Evolutionary conservation across 2,329 filamentous ascomycete species (phyloP).

Genomic region (Pestalotiopsis sp.): DNA sequence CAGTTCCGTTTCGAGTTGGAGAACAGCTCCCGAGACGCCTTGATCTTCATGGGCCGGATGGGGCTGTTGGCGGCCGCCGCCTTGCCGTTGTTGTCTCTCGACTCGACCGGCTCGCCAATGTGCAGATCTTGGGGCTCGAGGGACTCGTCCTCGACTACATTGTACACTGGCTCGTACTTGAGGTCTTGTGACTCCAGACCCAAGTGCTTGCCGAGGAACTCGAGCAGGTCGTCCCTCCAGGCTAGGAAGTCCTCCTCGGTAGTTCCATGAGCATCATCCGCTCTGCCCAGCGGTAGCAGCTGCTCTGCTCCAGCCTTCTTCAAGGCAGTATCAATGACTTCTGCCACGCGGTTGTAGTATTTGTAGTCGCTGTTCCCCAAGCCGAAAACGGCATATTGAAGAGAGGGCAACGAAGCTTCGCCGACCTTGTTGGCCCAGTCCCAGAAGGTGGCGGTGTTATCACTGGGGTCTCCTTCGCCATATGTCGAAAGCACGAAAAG

Average conservation of each 20-base stretch:
- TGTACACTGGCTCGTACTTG: conserved; percentile 22
- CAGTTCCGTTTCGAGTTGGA: conserved; percentile 27
- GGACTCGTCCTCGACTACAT: conserved; percentile 21
- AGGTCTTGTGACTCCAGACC: conserved; percentile 12
- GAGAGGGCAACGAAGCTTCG: conserved; percentile 16
- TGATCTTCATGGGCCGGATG: conserved; percentile 20
- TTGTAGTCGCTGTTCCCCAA: conserved; percentile 41
- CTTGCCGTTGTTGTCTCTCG: not conserved
- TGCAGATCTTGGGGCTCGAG: conserved; percentile 20
- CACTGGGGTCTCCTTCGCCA: conserved; percentile 42
- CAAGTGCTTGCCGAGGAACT: conserved; percentile 20
- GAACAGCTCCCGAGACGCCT: conserved; percentile 24
- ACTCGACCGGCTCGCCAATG: conserved; percentile 20
- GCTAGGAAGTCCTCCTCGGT: conserved; percentile 38
- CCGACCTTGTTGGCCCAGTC: conserved; percentile 25
- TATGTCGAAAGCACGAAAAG: conserved; percentile 41
- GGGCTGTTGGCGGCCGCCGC: conserved; percentile 14
- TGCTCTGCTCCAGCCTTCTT: conserved; percentile 28
- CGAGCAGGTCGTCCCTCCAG: conserved; percentile 33
- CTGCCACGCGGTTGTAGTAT: conserved; percentile 38
- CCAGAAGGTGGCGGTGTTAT: conserved; percentile 35
- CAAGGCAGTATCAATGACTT: conserved; percentile 25
- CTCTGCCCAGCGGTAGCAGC: conserved; percentile 28
- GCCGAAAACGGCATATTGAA: conserved; percentile 38
- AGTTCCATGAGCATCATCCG: conserved; percentile 32